Evolutionary conservation across 2,329 filamentous ascomycete species (phyloP).

Genomic region (Arthrobotrys pseudoclavata): DNA sequence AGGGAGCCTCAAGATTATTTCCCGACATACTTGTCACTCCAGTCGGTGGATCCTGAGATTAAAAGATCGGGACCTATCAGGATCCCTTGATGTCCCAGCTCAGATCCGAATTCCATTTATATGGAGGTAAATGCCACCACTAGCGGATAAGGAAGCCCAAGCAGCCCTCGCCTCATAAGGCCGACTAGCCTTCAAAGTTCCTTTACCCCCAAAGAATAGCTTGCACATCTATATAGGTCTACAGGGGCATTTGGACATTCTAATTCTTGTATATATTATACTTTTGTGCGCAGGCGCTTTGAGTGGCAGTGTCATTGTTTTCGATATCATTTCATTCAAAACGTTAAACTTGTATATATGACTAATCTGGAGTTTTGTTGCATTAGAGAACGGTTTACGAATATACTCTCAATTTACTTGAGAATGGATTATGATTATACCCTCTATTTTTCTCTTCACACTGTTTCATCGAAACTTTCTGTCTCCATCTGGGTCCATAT

Average conservation of each 20-base stretch:
- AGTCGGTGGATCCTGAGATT: conserved; percentile 37
- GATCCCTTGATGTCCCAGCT: conserved; percentile 33
- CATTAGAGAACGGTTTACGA: not conserved
- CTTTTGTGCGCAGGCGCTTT: not conserved
- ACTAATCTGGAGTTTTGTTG: not conserved
- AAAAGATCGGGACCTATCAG: conserved; percentile 28
- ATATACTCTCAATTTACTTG: no score
- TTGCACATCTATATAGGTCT: not conserved
- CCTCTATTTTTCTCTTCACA: not conserved
- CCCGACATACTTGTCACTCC: conserved; percentile 25
- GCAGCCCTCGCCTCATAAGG: not conserved
- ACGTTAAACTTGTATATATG: conserved; percentile 6
- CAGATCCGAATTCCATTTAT: conserved; percentile 19
- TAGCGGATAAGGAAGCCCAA: not conserved
- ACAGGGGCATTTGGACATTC: no score
- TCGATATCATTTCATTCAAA: not conserved
- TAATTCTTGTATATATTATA: conserved; percentile 14
- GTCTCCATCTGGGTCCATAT: no score
- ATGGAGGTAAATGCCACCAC: conserved; percentile 25
- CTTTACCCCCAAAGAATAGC: conserved; percentile 8
- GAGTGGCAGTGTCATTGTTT: not conserved
- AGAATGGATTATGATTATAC: not conserved
- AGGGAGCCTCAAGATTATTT: conserved; percentile 47
- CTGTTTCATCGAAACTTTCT: no score
- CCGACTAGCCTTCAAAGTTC: conserved; percentile 14